Conservation (phyloP, 306 rosid species). For the Vigna unguiculata region DNA sequence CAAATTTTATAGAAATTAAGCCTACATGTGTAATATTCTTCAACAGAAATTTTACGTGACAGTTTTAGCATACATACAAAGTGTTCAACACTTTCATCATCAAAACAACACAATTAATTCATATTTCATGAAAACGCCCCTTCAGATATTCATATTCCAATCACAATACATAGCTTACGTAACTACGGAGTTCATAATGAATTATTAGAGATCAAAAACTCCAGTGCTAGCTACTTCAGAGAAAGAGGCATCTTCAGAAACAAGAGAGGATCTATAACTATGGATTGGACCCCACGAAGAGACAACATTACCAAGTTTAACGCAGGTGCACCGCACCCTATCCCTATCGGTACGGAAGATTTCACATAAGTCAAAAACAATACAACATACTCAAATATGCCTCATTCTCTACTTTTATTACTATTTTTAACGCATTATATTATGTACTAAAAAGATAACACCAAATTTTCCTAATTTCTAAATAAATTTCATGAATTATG, state of each 20-base stretch:
- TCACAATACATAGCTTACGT: background rate
- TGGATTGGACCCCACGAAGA: constrained; percentile 26
- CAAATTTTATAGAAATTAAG: constrained; percentile 3
- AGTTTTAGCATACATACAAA: background rate
- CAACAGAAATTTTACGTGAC: constrained; percentile 22
- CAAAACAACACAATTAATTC: no score
- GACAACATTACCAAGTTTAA: background rate
- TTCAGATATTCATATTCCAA: background rate
- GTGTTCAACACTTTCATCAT: background rate
- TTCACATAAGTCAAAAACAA: background rate
- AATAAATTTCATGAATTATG: no score
- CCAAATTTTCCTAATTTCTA: no score
- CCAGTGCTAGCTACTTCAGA: background rate
- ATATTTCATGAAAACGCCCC: background rate
- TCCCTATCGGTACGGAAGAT: constrained; percentile 44
- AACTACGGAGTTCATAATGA: background rate
- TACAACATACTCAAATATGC: background rate
- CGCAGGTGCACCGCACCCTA: constrained; percentile 44
- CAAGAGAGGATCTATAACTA: background rate
- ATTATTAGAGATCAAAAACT: background rate
- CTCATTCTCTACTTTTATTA: background rate
- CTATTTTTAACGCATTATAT: background rate
- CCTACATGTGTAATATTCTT: constrained; percentile 1
- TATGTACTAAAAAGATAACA: no score
- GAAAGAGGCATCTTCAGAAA: background rate